Evolutionary conservation across 2,329 filamentous ascomycete species (phyloP).

Genomic region (Xylariaceae sp.): DNA sequence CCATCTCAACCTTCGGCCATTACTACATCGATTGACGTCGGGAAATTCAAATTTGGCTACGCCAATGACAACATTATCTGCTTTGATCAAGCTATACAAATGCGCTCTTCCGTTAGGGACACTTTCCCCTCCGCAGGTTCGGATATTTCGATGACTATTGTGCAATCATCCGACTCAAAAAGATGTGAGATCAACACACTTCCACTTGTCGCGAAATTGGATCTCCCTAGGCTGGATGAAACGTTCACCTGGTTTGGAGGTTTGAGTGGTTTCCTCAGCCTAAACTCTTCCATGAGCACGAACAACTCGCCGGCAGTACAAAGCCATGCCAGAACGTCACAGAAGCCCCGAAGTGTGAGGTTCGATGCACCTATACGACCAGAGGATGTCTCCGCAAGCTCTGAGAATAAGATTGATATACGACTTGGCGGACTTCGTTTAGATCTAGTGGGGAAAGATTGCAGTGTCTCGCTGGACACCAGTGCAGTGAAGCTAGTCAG

Average conservation of each 20-base stretch:
- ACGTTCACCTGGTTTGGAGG: slow-evolving; percentile 86
- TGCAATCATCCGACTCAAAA: slow-evolving; percentile 39
- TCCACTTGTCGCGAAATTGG: slow-evolving; percentile 68
- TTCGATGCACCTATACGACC: slow-evolving; percentile 50
- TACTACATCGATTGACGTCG: slow-evolving; percentile 41
- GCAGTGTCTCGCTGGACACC: slow-evolving; percentile 66
- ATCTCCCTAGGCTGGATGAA: slow-evolving; percentile 77
- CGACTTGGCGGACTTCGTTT: slow-evolving; percentile 72
- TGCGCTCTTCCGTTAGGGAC: slow-evolving; percentile 55
- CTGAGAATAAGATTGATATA: slow-evolving; percentile 65
- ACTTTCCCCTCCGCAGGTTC: slow-evolving; percentile 52
- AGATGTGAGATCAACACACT: slow-evolving; percentile 66
- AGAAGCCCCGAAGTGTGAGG: slow-evolving; percentile 51
- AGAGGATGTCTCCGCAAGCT: slow-evolving; percentile 41
- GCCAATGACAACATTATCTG: slow-evolving; percentile 57
- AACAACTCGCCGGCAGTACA: slow-evolving; percentile 50
- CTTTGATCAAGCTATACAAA: slow-evolving; percentile 52
- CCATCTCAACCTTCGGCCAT: slow-evolving; percentile 24
- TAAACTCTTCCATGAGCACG: slow-evolving; percentile 78
- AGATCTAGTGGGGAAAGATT: slow-evolving; percentile 70
- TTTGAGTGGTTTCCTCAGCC: slow-evolving; percentile 81
- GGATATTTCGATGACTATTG: slow-evolving; percentile 52
- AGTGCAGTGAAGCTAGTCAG: slow-evolving; percentile 78
- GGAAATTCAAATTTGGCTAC: slow-evolving; percentile 59
- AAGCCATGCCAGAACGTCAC: slow-evolving; percentile 31